Evolutionary conservation across 129 eudicot genomes (phyloP).

Genomic region (Kitagawia praeruptora): DNA sequence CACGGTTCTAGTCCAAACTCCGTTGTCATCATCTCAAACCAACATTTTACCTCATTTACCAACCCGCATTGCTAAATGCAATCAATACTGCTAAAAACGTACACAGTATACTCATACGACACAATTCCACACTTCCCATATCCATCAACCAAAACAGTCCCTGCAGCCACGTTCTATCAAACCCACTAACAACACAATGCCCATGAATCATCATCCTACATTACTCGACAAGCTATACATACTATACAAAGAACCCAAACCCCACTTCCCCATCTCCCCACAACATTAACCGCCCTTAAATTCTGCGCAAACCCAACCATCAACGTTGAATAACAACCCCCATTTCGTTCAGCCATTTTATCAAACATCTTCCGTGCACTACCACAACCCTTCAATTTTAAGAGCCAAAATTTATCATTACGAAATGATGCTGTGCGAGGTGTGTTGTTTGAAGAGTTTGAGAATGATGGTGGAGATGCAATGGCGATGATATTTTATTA

Average conservation of each 20-base stretch:
- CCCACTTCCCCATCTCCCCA: slow-evolving; percentile 44
- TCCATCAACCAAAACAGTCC: slow-evolving; percentile 52
- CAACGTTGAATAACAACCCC: slow-evolving; percentile 59
- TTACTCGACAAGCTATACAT: slow-evolving; percentile 56
- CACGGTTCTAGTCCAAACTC: slow-evolving; percentile 47
- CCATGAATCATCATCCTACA: slow-evolving; percentile 65
- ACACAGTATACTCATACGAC: slow-evolving; percentile 61
- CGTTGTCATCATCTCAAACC: slow-evolving; percentile 48
- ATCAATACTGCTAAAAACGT: slow-evolving; percentile 62
- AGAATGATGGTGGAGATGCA: no score
- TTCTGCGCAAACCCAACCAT: slow-evolving; percentile 62
- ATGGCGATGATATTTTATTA: no score
- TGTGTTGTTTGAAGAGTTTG: no score
- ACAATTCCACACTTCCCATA: slow-evolving; percentile 30
- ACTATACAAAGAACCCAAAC: slow-evolving; percentile 43
- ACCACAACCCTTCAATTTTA: slow-evolving; percentile 29
- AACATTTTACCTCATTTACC: slow-evolving; percentile 39
- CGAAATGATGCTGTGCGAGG: no score
- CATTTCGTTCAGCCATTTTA: slow-evolving; percentile 37
- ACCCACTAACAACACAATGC: slow-evolving; percentile 47
- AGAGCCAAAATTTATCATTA: no score
- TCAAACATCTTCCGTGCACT: slow-evolving; percentile 41
- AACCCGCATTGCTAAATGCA: slow-evolving; percentile 52
- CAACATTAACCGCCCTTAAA: slow-evolving; percentile 41
- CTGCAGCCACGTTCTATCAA: slow-evolving; percentile 40